Percentiles rank a stretch among this genome's conserved stretches.
Evolutionary conservation across 805 yeast genomes (phyloP).

Genomic region (Candida schatavii): DNA sequence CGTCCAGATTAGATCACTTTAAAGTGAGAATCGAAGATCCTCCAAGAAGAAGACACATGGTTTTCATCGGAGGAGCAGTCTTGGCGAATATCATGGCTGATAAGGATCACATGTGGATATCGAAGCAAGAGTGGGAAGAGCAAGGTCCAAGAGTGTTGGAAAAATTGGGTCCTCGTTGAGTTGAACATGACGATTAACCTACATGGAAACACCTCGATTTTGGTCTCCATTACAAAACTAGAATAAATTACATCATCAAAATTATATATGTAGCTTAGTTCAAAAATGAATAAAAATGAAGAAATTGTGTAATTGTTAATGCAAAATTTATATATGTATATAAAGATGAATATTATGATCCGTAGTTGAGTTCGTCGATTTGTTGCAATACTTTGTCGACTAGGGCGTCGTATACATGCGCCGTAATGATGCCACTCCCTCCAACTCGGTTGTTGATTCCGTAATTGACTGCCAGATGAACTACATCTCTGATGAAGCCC

Average conservation of each 20-base stretch:
- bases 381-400: slow-evolving; percentile 39
- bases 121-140: slow-evolving; percentile 97
- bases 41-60: slow-evolving; percentile 98
- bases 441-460: slow-evolving; percentile 48
- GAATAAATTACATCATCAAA: too few species aligned
- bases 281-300: too few species aligned
- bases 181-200: too few species aligned
- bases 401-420: slow-evolving; percentile 37
- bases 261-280: too few species aligned
- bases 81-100: slow-evolving; percentile 97
- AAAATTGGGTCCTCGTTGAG: slow-evolving; percentile 90
- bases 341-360: slow-evolving; percentile 17
- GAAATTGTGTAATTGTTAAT: too few species aligned
- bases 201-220: too few species aligned
- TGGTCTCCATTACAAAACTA: too few species aligned
- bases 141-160: slow-evolving; percentile 82
- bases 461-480: slow-evolving; percentile 72
- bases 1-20: slow-evolving; percentile 82
- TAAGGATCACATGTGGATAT: slow-evolving; percentile 97
- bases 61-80: slow-evolving; percentile 97
- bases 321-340: too few species aligned
- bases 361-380: slow-evolving; percentile 36
- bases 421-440: slow-evolving; percentile 40
- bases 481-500: slow-evolving; percentile 63
- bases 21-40: slow-evolving; percentile 98